Percentiles rank a stretch among this genome's conserved stretches.
phyloP scores from a whole-genome alignment of 768 basidiomycete species.

The Neoboletus magnificus region DNA sequence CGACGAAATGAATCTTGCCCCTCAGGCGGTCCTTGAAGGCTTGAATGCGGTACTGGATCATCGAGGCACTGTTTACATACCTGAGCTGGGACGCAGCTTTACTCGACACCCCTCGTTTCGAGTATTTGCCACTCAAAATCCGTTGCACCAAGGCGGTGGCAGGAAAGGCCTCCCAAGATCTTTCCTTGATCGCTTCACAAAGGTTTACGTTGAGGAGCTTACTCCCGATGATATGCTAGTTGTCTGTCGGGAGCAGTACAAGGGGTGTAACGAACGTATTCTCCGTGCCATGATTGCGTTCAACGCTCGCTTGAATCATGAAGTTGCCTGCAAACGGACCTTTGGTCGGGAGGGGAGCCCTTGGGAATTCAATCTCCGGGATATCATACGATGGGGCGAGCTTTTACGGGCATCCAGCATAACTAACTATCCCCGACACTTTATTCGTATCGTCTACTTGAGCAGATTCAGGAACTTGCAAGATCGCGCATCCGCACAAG shows the following conservation, averaged over 20 bases:
- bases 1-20: conserved; percentile 98
- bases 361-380: conserved; percentile 98
- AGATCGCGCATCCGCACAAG: conserved; percentile 56
- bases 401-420: conserved; percentile 39
- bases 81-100: conserved; percentile 90
- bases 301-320: conserved; percentile 67
- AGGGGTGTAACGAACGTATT: conserved; percentile 48
- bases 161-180: conserved; percentile 97
- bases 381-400: conserved; percentile 85
- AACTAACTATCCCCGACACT: conserved; percentile 52
- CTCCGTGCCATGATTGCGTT: conserved; percentile 79
- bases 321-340: conserved; percentile 55
- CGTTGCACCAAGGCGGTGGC: conserved; percentile 92
- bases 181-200: conserved; percentile 97
- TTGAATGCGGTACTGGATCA: conserved; percentile 96
- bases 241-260: conserved; percentile 75
- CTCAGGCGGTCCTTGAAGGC: conserved; percentile 94
- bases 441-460: conserved; percentile 72
- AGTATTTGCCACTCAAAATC: conserved; percentile 97
- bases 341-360: conserved; percentile 83
- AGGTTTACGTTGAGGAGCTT: conserved; percentile 89
- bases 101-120: conserved; percentile 88
- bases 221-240: conserved; percentile 70
- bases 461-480: conserved; percentile 76
- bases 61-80: conserved; percentile 90